These are phyloP conservation scores for Colletotrichum echinochloae DNA, from an alignment of 2,329 filamentous ascomycete genomes.

Conservation along the genomic window DNA sequence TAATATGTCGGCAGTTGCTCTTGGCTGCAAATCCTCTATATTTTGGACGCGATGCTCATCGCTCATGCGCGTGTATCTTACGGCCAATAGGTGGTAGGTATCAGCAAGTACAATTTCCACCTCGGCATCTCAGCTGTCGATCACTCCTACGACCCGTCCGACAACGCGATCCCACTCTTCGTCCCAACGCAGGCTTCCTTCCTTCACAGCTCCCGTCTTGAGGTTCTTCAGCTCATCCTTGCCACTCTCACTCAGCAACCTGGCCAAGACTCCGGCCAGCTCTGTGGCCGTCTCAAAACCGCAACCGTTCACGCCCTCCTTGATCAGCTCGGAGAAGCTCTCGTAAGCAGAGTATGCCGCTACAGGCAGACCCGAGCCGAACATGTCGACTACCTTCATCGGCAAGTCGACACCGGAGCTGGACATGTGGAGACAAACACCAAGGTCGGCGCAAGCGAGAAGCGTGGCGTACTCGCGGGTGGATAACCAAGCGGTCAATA, in stretches of 20 bases:
- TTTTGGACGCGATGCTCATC: neutral
- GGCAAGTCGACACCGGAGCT: slow-evolving; percentile 95
- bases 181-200: slow-evolving; percentile 86
- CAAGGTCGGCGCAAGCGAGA: slow-evolving; percentile 87
- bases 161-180: slow-evolving; percentile 92
- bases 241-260: slow-evolving; percentile 69
- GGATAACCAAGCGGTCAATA: slow-evolving; percentile 87
- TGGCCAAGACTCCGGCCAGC: slow-evolving; percentile 70
- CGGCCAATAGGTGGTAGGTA: neutral
- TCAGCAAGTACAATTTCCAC: neutral
- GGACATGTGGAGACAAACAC: slow-evolving; percentile 91
- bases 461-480: slow-evolving; percentile 86
- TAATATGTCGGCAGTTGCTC: neutral
- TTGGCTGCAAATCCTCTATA: too few relatives aligned
- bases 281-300: slow-evolving; percentile 82
- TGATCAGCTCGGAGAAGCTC: slow-evolving; percentile 91
- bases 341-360: slow-evolving; percentile 87
- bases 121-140: slow-evolving; percentile 41
- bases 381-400: slow-evolving; percentile 99
- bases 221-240: slow-evolving; percentile 68
- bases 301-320: slow-evolving; percentile 85
- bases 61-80: neutral
- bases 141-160: slow-evolving; percentile 74
- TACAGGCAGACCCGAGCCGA: slow-evolving; percentile 92
- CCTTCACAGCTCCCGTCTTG: slow-evolving; percentile 76